Percentiles rank a stretch among this genome's conserved stretches.
Evolutionary conservation across 192 early-diverging fungal species (phyloP).

Genomic region (Rhizoclosmatium sp.): DNA sequence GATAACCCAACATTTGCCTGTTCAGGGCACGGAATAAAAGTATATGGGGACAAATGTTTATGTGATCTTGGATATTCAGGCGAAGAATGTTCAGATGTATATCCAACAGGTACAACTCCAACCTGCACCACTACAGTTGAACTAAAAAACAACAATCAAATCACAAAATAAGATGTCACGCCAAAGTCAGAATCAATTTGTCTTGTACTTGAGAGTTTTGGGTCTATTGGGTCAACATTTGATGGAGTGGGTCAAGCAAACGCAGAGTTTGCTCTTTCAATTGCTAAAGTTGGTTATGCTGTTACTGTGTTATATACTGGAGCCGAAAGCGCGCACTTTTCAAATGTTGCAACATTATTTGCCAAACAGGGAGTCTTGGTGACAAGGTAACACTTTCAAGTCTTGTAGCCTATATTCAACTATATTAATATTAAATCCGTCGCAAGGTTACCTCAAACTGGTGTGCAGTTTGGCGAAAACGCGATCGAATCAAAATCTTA

Average conservation of each 20-base stretch:
- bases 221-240: slow-evolving; percentile 24
- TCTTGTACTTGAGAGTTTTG: slow-evolving; percentile 45
- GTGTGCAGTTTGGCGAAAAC: slow-evolving; percentile 36
- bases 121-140: neutral
- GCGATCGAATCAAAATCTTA: slow-evolving; percentile 38
- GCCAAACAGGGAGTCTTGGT: slow-evolving; percentile 28
- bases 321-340: slow-evolving; percentile 32
- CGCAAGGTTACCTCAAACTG: slow-evolving; percentile 36
- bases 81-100: slow-evolving; percentile 30
- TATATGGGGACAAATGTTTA: slow-evolving; percentile 34
- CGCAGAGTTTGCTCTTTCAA: slow-evolving; percentile 31
- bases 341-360: slow-evolving; percentile 14
- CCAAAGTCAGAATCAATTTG: slow-evolving; percentile 30
- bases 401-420: neutral
- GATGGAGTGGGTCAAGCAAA: slow-evolving; percentile 24
- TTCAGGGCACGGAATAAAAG: slow-evolving; percentile 43
- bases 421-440: neutral
- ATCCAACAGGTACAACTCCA: neutral
- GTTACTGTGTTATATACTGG: slow-evolving; percentile 47
- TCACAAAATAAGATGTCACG: neutral
- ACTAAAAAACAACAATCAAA: neutral
- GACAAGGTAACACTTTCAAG: slow-evolving; percentile 25
- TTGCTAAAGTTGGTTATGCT: slow-evolving; percentile 28
- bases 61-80: slow-evolving; percentile 47
- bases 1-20: slow-evolving; percentile 37